A percentile compares a stretch with the other conserved stretches of the same genome.
These are phyloP conservation scores for Nakaseomyces delphensis DNA, from an alignment of 1,139 yeast genomes.

Conservation along the genomic window DNA sequence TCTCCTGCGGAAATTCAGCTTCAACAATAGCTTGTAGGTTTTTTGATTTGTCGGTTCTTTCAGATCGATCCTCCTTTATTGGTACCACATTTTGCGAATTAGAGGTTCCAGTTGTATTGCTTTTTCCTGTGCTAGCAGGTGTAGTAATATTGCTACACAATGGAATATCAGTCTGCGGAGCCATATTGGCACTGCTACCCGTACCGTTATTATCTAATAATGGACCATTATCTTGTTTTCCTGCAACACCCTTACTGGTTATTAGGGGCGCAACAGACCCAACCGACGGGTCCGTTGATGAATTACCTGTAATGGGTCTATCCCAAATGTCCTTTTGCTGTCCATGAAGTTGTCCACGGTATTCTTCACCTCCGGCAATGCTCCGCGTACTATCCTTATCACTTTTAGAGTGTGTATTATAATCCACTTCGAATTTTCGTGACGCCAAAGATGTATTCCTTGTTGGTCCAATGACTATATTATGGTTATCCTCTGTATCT, in stretches of 20 bases:
- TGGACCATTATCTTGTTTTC: neutral
- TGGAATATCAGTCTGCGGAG: too few relatives aligned
- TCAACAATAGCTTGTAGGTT: conserved; percentile 4
- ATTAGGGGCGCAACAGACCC: neutral
- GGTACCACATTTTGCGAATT: neutral
- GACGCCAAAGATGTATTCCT: conserved; percentile 2
- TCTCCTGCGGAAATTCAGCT: neutral
- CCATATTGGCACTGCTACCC: too few relatives aligned
- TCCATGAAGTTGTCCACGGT: neutral
- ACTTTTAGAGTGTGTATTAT: neutral
- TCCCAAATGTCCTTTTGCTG: neutral
- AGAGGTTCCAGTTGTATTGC: too few relatives aligned
- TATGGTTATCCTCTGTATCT: conserved; percentile 2
- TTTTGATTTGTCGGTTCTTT: neutral
- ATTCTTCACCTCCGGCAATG: neutral
- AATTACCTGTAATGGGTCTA: neutral
- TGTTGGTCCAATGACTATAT: neutral
- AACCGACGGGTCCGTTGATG: neutral
- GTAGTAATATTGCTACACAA: too few relatives aligned
- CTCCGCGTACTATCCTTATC: conserved; percentile 4
- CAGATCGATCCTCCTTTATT: neutral
- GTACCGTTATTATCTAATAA: neutral
- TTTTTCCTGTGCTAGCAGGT: neutral
- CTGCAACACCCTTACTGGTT: too few relatives aligned
- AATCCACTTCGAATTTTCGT: neutral